phyloP scores from a whole-genome alignment of 2,329 filamentous ascomycete genomes.

The Phoma sp. region DNA sequence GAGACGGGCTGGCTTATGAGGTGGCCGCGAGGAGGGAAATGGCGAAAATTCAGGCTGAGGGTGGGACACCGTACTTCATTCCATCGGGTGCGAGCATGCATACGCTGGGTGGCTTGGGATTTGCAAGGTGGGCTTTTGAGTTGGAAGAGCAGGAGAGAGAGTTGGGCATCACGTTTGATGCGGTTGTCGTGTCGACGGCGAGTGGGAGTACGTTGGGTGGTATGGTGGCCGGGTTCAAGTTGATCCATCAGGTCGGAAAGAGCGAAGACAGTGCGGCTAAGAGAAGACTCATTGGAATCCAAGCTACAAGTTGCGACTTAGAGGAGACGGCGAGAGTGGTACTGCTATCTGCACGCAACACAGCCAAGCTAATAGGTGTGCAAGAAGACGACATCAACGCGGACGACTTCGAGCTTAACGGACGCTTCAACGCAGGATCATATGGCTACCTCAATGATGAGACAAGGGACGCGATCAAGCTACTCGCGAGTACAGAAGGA shows the following conservation, averaged over 20 bases:
- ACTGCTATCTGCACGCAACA: background rate
- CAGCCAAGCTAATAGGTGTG: constrained; percentile 4
- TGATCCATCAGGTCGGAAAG: background rate
- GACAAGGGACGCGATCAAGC: constrained; percentile 3
- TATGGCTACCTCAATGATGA: constrained; percentile 8
- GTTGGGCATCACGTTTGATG: constrained; percentile 1
- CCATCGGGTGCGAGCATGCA: constrained; percentile 14
- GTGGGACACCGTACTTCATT: constrained; percentile 14
- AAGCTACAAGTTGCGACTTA: constrained; percentile 9
- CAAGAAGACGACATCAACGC: background rate
- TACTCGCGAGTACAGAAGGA: constrained; percentile 6
- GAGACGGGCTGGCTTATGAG: constrained; percentile 13
- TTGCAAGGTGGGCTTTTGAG: constrained; percentile 11
- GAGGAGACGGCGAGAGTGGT: constrained; percentile 8
- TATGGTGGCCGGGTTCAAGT: constrained; percentile 12
- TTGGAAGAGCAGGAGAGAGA: constrained; percentile 8
- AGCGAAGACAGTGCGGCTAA: background rate
- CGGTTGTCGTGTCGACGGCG: constrained; percentile 8
- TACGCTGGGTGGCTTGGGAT: constrained; percentile 7
- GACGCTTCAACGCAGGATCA: constrained; percentile 2
- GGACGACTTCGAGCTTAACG: constrained; percentile 8
- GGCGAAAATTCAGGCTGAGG: background rate
- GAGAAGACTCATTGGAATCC: constrained; percentile 3
- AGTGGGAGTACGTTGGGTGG: constrained; percentile 14
- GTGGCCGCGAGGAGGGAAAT: constrained; percentile 11